These are phyloP conservation scores for Pleurotus sapidus DNA, from an alignment of 768 basidiomycete genomes.

Conservation along the genomic window DNA sequence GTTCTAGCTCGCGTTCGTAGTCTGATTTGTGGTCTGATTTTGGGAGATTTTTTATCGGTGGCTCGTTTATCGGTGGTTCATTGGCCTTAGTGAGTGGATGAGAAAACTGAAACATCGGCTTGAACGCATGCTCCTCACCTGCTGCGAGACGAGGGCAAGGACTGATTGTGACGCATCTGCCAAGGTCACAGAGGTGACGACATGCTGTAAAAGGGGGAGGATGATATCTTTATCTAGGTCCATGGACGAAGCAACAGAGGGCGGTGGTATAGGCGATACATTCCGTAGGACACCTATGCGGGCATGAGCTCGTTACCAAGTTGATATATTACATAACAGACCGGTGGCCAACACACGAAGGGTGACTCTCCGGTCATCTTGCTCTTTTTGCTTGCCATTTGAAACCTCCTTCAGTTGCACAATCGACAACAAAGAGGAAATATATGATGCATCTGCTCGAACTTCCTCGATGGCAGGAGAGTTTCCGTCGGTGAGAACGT, in stretches of 20 bases:
- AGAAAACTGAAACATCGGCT: background rate
- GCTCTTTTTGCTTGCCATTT: slow-evolving; percentile 39
- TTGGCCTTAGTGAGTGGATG: slow-evolving; percentile 30
- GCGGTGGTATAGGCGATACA: slow-evolving; percentile 72
- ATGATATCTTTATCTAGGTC: slow-evolving; percentile 73
- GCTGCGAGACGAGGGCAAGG: background rate
- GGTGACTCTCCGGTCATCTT: slow-evolving; percentile 46
- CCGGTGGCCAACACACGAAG: slow-evolving; percentile 73
- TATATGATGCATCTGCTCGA: slow-evolving; percentile 55
- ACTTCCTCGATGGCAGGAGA: slow-evolving; percentile 67
- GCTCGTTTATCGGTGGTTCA: slow-evolving; percentile 51
- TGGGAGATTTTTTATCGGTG: slow-evolving; percentile 63
- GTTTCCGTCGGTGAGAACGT: slow-evolving; percentile 93
- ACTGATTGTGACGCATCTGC: slow-evolving; percentile 41
- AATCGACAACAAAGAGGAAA: slow-evolving; percentile 64
- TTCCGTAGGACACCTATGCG: slow-evolving; percentile 70
- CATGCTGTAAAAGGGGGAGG: slow-evolving; percentile 66
- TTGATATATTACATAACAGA: slow-evolving; percentile 19
- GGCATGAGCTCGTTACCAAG: background rate
- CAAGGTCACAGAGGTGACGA: slow-evolving; percentile 60
- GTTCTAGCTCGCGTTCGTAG: slow-evolving; percentile 68
- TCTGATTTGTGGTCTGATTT: slow-evolving; percentile 75
- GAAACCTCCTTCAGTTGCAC: slow-evolving; percentile 31
- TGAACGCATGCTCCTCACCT: background rate
- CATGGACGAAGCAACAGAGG: slow-evolving; percentile 53